These are phyloP conservation scores for Penicillium chermesinum DNA, from an alignment of 495 filamentous ascomycete genomes.

Conservation along the genomic window DNA sequence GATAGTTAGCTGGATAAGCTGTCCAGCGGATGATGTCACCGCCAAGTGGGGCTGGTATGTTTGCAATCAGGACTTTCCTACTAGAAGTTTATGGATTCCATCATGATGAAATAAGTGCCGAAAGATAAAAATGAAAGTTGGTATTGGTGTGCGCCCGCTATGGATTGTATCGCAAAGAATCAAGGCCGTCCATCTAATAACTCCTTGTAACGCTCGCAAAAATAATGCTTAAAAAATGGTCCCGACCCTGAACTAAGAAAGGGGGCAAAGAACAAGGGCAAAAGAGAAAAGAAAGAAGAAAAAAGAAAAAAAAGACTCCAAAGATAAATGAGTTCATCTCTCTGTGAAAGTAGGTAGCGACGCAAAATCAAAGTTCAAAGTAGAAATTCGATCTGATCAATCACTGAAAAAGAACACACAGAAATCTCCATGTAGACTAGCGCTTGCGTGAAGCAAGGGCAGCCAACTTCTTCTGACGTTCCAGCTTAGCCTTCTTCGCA, in stretches of 20 bases:
- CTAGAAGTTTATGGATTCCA: neutral
- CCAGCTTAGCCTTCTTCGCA: conserved; percentile 53
- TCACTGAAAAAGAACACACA: neutral
- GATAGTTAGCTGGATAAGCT: too few relatives aligned
- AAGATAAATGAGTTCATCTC: too few relatives aligned
- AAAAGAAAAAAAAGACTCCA: too few relatives aligned
- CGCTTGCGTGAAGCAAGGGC: conserved; percentile 40
- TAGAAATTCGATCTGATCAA: neutral
- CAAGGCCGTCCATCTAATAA: conserved; percentile 24
- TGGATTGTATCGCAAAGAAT: conserved; percentile 16
- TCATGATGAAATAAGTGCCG: neutral
- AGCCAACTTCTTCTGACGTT: conserved; percentile 47
- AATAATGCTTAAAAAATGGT: conserved; percentile 27
- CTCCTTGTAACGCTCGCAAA: conserved; percentile 32
- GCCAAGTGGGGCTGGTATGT: conserved; percentile 30
- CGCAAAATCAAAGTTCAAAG: too few relatives aligned
- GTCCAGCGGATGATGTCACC: conserved; percentile 43
- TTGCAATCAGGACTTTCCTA: too few relatives aligned
- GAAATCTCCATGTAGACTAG: conserved; percentile 16
- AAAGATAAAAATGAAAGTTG: conserved; percentile 14
- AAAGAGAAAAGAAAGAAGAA: conserved; percentile 3
- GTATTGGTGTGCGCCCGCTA: conserved; percentile 29
- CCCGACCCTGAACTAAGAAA: conserved; percentile 12
- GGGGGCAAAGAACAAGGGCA: conserved; percentile 14
- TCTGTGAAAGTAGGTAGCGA: too few relatives aligned